Evolutionary conservation across 345 rosid genomes (phyloP), one percentile per base, ranked within the genome.

Genomic region (Noccaea caerulescens): DNA sequence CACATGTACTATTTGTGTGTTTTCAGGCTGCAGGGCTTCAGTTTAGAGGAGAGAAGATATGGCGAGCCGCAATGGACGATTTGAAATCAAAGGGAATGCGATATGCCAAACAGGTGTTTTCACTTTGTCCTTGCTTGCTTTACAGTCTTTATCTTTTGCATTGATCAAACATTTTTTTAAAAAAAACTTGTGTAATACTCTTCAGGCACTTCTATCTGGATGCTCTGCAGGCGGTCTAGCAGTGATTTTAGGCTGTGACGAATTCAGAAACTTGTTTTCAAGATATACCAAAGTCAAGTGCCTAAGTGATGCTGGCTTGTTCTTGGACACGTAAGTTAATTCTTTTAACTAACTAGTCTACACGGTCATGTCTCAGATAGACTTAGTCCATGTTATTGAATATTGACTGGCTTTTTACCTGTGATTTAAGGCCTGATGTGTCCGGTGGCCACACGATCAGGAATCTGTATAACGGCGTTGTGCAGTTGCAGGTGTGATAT

Each of bases 171-270:
- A n/a, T n/a, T n/a, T n/a, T n/a, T 16, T 16, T 16, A 16, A 16
- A 16, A 16, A 16, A 16, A 55, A 13, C 14, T 58, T 55, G 38
- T 53, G 13, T 58, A 67, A 12, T 75, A 61, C 10, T 52, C 30
- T 63, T 47, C 86, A 93, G 99, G 92, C 89, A 65, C 93, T 91
- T 79, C 87, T 94, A 49, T 91, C 99, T 5, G 96, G 98, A 11
- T 89, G 97, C 81, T 94, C 99, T 55, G 96, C 99, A 13, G 98
- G 99, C 7, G 99, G 98, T 63, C 62, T 94, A 30, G 99, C 99
- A 33, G 75, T 96, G 44, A 88, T 89, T 64, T 69, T 94, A 66
- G 96, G 89, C 12, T 89, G 98, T 67, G 99, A 94, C 6, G 89
- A 88, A 73, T 94, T 94, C 75, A 82, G 92, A 64, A 69, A 76